Percentiles rank a stretch among this genome's conserved stretches.
These are phyloP conservation scores for Thoreauomyces humboldtii DNA, from an alignment of 192 early-diverging fungal genomes.

Conservation along the genomic window DNA sequence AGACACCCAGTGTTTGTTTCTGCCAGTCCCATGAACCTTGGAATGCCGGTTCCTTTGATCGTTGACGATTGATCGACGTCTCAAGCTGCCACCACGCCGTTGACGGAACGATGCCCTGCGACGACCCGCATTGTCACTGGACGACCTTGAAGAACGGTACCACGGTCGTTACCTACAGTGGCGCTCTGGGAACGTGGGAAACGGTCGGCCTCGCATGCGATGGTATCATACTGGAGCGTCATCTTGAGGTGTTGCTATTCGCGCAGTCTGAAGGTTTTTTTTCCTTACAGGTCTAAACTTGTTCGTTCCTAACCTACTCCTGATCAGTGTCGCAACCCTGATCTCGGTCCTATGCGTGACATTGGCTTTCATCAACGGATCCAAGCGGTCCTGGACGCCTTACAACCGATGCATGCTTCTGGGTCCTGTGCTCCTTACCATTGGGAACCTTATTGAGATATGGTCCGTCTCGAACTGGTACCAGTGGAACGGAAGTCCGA, in stretches of 20 bases:
- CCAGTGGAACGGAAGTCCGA: constrained; percentile 1
- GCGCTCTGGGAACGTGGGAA: constrained; percentile 7
- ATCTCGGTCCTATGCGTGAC: neutral
- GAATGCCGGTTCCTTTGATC: no score
- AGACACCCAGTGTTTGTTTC: no score
- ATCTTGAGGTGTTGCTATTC: neutral
- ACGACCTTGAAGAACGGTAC: neutral
- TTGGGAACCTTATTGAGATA: neutral
- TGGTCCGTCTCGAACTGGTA: neutral
- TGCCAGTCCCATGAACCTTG: no score
- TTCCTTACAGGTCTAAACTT: neutral
- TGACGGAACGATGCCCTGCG: no score
- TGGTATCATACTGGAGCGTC: constrained; percentile 1
- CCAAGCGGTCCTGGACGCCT: neutral
- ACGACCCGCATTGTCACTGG: constrained; percentile 12
- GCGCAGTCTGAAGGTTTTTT: neutral
- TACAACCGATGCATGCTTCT: constrained; percentile 1
- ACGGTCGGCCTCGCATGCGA: neutral
- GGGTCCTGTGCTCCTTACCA: neutral
- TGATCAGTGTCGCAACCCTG: neutral
- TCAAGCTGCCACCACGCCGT: no score
- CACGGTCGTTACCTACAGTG: neutral
- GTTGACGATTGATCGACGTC: no score
- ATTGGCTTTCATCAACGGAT: neutral
- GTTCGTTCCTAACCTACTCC: neutral